Percentiles rank a stretch among this genome's conserved stretches.
These are phyloP conservation scores for Aureobasidium musti DNA, from an alignment of 2,329 filamentous ascomycete species.

Conservation along the genomic window DNA sequence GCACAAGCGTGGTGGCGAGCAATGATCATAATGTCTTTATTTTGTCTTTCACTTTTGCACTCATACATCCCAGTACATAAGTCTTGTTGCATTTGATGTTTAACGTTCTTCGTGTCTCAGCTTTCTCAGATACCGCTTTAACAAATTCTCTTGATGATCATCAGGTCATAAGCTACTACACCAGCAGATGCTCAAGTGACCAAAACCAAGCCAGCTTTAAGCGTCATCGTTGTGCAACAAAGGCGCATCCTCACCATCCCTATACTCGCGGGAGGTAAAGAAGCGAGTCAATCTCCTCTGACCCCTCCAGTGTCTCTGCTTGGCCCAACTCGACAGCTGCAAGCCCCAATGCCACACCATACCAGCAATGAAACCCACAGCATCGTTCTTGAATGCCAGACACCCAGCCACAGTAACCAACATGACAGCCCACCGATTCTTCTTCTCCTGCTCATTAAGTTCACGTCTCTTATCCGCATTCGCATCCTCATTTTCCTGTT, in stretches of 20 bases:
- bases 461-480: slow-evolving; percentile 50
- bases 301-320: slow-evolving; percentile 13
- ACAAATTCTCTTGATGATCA: background rate
- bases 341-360: slow-evolving; percentile 77
- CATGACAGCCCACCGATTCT: slow-evolving; percentile 85
- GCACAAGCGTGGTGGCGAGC: background rate
- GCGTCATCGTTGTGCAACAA: slow-evolving; percentile 7
- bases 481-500: slow-evolving; percentile 37
- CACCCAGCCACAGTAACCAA: slow-evolving; percentile 80
- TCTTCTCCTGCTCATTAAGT: slow-evolving; percentile 67
- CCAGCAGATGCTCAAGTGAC: background rate
- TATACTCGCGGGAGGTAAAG: slow-evolving; percentile 9
- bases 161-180: background rate
- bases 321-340: slow-evolving; percentile 18
- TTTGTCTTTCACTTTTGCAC: slow-evolving; percentile 3
- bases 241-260: slow-evolving; percentile 17
- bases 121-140: background rate
- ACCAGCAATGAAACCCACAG: slow-evolving; percentile 79
- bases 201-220: background rate
- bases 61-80: slow-evolving; percentile 7
- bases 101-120: background rate
- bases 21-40: slow-evolving; percentile 20
- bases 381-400: slow-evolving; percentile 86
- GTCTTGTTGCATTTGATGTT: background rate
- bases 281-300: slow-evolving; percentile 10